These are phyloP conservation scores for Trichoderma hamatum DNA, from an alignment of 2,329 filamentous ascomycete species.

Conservation along the genomic window DNA sequence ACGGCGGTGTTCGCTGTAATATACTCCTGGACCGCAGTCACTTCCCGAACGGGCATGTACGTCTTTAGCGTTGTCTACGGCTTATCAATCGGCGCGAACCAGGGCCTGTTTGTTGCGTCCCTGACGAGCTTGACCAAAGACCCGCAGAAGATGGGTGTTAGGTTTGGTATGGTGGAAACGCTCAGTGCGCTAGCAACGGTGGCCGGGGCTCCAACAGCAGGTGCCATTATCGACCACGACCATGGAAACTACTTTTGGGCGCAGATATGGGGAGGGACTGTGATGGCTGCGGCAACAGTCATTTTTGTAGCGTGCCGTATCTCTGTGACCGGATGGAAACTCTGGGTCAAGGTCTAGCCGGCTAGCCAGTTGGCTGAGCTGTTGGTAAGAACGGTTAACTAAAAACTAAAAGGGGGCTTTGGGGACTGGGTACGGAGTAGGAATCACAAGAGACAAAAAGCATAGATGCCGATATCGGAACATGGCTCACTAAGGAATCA, in stretches of 20 bases:
- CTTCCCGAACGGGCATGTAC: constrained; percentile 45
- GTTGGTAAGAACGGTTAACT: background rate
- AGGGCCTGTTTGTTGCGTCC: constrained; percentile 47
- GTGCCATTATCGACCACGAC: constrained; percentile 48
- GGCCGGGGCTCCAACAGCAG: constrained; percentile 49
- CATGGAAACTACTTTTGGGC: constrained; percentile 47
- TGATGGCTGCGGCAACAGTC: constrained; percentile 42
- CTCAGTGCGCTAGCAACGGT: constrained; percentile 48
- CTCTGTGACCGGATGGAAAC: constrained; percentile 42
- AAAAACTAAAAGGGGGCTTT: constrained; percentile 2
- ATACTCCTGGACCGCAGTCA: constrained; percentile 60
- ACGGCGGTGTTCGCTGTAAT: constrained; percentile 51
- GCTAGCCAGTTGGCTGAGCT: background rate
- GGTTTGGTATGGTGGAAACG: constrained; percentile 52
- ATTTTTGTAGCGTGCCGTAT: constrained; percentile 40
- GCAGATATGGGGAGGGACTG: constrained; percentile 51
- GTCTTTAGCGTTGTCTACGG: constrained; percentile 50
- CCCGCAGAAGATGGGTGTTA: constrained; percentile 48
- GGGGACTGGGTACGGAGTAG: background rate
- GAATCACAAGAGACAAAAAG: background rate
- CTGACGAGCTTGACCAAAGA: constrained; percentile 49
- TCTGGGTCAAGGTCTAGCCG: constrained; percentile 41
- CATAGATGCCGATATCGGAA: constrained; percentile 21
- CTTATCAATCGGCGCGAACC: constrained; percentile 47
- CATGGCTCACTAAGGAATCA: background rate